A percentile compares a stretch with the other conserved stretches of the same genome.
phyloP scores from a whole-genome alignment of 805 yeast species.

The Candida michaelii region DNA sequence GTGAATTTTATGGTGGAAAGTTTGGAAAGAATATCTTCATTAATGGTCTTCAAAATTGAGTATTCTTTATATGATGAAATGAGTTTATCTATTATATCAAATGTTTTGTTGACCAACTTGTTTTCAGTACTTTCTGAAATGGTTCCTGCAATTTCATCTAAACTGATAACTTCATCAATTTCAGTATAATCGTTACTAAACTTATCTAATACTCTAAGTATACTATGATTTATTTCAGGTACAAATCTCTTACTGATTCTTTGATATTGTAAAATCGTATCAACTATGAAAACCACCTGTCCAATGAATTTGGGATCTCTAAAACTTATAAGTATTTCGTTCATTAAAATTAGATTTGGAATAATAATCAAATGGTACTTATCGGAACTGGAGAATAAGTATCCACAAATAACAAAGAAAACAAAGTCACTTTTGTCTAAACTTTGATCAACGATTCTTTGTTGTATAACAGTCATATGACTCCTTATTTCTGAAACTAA shows the following conservation, averaged over 20 bases:
- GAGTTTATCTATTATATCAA: constrained; percentile 31
- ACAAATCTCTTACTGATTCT: constrained; percentile 72
- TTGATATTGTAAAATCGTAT: constrained; percentile 69
- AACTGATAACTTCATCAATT: constrained; percentile 7
- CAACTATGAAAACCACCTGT: constrained; percentile 66
- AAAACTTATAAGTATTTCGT: constrained; percentile 52
- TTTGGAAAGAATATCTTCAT: constrained; percentile 17
- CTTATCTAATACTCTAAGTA: constrained; percentile 43
- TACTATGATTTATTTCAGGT: constrained; percentile 61
- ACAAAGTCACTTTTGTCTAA: constrained; percentile 53
- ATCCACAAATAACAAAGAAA: constrained; percentile 70
- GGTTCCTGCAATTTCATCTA: constrained; percentile 19
- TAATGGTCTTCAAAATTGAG: constrained; percentile 59
- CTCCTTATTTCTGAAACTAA: constrained; percentile 64
- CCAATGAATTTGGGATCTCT: constrained; percentile 32
- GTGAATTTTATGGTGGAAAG: constrained; percentile 24
- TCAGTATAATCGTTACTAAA: not conserved
- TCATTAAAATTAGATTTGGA: constrained; percentile 72
- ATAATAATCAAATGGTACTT: constrained; percentile 90
- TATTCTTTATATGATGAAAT: constrained; percentile 59
- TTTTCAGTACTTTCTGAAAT: constrained; percentile 21
- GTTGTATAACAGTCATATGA: constrained; percentile 55
- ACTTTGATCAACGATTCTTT: constrained; percentile 34
- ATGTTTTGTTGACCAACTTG: constrained; percentile 32
- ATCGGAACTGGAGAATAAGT: constrained; percentile 89